Base-by-base conservation (phyloP, 176 grass and related monocot species). In the Urochloa ruziziensis region DNA sequence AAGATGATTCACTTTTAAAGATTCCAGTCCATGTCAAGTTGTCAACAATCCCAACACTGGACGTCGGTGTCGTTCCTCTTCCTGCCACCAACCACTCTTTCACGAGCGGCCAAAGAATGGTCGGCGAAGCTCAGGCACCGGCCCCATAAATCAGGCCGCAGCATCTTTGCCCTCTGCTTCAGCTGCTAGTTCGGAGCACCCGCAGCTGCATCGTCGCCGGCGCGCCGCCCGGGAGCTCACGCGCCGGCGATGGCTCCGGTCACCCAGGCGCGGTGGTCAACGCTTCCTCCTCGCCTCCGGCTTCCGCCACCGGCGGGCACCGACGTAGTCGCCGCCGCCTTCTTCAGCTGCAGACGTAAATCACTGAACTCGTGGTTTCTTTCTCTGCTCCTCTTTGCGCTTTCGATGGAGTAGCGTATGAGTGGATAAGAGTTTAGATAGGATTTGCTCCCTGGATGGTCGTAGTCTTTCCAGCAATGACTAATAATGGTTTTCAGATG, bases 311-410 rank as follows among this genome's bases (percentile, higher is more conserved):
- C 60, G 18, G 37, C 68, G 61, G 39, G 6, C 4, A 21, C 23
- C 18, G 60, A 2, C 0, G 62, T 42, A 61, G 44, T 77, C 27
- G 64, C 2, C 13, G 40, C 14, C 62, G 10, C 24, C 49, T 42
- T 6, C 61, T 75, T 25, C 82, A 75, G 63, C 87, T 75, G 39
- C 25, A 54, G 14, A 53, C 43, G 82, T 85, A 80, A 48, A 49
- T 49, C 21, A 64, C 75, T 44, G 1, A 37, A 3, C 62, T 67
- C 47, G 9, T 73, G 4, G 8, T 33, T 4, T 27, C 29, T 33
- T 46, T 82, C n/a, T 77, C 23, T 67, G 0, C 19, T 24, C 1
- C 21, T 80, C 47, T 56, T 47, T 4, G 54, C 36, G n/a, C 54
- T 59, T 17, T 39, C 15, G 11, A 74, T 36, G 24, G 46, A 27